Evolutionary conservation across 208 protist genomes (phyloP), one percentile per base, ranked within the genome.

Genomic region (Acanthamoeba castellanii): DNA sequence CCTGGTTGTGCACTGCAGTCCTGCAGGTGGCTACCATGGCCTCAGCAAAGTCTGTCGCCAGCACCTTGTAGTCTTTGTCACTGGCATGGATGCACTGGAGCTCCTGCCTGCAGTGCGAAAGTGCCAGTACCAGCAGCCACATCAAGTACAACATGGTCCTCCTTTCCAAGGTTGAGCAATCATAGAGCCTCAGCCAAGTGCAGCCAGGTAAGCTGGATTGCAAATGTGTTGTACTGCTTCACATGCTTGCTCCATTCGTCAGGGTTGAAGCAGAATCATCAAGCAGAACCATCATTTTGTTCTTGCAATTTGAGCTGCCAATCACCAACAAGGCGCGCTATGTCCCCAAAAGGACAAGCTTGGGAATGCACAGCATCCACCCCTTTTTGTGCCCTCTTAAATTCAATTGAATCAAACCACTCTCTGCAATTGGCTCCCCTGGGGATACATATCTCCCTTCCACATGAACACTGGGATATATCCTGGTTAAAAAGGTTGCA

Each of bases 41-140:
- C 27, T 87, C 78, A 22, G 22, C 37, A 59, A 87, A 87, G 78
- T 87, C 78, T 9, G 78, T 87, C 13, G n/a, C 18, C 78, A 87
- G 78, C 34, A 87, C 42, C 5, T 57, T 50, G 5, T 7, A 2
- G 9, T 25, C 78, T 6, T 5, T 50, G 45, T 3, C 59, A 27
- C 3, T 16, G 3, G 13, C 9, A 20, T 87, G 78, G 13, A 87
- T 6, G 11, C 42, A 5, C 22, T 61, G 7, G 47, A 87, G 30
- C 37, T 50, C 42, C 78, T 3, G 78, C 78, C 45, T 32, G 78
- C 13, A 50, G 20, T 3, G 78, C 42, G 47, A 87, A 87, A 6
- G 78, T 22, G 42, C 78, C 78, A 7, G 20, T 14, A 37, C 78
- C 78, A 32, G 78, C 78, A 22, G 78, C 78, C 3, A 87, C n/a